Base-by-base conservation (phyloP, 2,329 filamentous ascomycete species). In the Diaporthe citriasiana region DNA sequence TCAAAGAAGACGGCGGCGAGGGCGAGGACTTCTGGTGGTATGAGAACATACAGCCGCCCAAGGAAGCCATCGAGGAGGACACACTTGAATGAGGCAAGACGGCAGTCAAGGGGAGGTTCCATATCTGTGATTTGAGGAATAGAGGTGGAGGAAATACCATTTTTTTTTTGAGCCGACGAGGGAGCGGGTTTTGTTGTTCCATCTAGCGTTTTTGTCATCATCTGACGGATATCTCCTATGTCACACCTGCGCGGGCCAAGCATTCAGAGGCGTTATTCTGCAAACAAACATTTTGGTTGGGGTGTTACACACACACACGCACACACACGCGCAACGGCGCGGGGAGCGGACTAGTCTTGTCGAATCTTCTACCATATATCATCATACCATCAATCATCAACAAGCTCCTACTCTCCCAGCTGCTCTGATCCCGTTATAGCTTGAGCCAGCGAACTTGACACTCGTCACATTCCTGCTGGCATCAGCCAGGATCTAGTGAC, bases 1-100 rank as follows among this genome's bases (percentile, higher is more conserved):
- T 93, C 76, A 86, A 88, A 65, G 90, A 92, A 74, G 89, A 91
- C 71, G 89, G 88, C 25, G 82, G 87, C 27, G 87, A 87, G 27
- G 87, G 90, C 72, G 87, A 91, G 79, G 90, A 92, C 75, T 88
- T 91, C 76, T 92, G 90, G 89, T 87, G 87, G 84, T 91, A 91
- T 77, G 89, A 89, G 59, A 85, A 85, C 69, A 83, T 82, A 45
- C 88, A 89, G 50, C 88, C 89, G 47, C 85, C 87, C 17, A 78
- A 85, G 1, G 86, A 87, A 74, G 84, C 84, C 30, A 87, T 87
- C 72, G 88, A 90, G 76, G 88, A 90, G 73, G 89, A 90, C 76
- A 82, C 83, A 12, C 79, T 83, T 70, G 84, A 86, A 77, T 82
- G 78, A 78, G 75, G 50, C 5, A 22, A n/a, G 15, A 19, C 15